phyloP scores from a whole-genome alignment of 1,284 basidiomycete species.

The Wolfiporia cocos region DNA sequence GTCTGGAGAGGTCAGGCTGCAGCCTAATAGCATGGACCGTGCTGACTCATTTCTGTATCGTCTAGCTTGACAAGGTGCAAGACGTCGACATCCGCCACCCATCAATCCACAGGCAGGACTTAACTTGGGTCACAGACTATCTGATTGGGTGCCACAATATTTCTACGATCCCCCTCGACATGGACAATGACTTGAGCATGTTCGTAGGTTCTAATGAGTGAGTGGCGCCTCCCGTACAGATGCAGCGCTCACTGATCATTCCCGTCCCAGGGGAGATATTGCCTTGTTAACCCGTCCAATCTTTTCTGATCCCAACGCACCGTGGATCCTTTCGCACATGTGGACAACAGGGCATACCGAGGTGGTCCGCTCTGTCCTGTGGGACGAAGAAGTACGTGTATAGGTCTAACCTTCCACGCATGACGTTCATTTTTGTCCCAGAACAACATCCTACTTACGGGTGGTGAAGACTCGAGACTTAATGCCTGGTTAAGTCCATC shows the following conservation, averaged over 20 bases:
- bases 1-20: constrained; percentile 51
- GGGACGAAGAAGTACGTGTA: constrained; percentile 28
- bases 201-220: constrained; percentile 34
- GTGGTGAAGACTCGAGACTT: constrained; percentile 31
- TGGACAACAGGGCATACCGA: constrained; percentile 28
- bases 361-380: constrained; percentile 28
- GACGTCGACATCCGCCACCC: constrained; percentile 31
- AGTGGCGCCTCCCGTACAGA: constrained; percentile 10
- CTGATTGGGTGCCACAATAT: constrained; percentile 30
- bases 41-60: neutral
- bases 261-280: constrained; percentile 26
- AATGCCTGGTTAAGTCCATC: constrained; percentile 27
- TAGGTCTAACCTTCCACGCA: neutral
- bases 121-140: constrained; percentile 36
- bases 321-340: constrained; percentile 26
- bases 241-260: no score
- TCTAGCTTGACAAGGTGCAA: constrained; percentile 28
- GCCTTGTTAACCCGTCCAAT: constrained; percentile 25
- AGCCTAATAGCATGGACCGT: neutral
- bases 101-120: constrained; percentile 27
- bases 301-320: constrained; percentile 17
- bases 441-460: constrained; percentile 31
- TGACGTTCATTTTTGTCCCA: constrained; percentile 8
- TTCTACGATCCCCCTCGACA: constrained; percentile 14
- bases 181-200: constrained; percentile 27